phyloP scores from a whole-genome alignment of 257 asterid genomes.

The Ilex aquifolium region DNA sequence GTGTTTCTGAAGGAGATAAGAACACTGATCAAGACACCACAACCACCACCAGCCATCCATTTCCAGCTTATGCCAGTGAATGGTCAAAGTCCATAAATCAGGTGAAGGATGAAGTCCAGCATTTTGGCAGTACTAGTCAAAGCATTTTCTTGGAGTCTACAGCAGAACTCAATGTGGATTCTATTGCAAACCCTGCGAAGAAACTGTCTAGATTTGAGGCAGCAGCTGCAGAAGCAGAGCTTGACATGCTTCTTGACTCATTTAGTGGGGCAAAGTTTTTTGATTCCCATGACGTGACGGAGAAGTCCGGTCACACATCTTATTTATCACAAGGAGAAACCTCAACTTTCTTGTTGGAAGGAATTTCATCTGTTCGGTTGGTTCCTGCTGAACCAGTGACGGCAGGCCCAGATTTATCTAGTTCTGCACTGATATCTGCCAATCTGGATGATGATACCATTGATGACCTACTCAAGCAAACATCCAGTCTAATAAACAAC shows the following conservation, averaged over 20 bases:
- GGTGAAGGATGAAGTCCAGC: conserved; percentile 15
- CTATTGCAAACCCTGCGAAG: conserved; percentile 22
- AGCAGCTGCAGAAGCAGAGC: conserved; percentile 66
- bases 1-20: conserved; percentile 12
- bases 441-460: conserved; percentile 31
- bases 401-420: conserved; percentile 15
- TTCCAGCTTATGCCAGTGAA: conserved; percentile 17
- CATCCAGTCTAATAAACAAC: conserved; percentile 20
- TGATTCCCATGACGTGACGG: conserved; percentile 17
- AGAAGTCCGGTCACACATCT: conserved; percentile 9
- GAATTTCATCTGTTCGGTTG: conserved; percentile 13
- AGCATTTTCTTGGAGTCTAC: conserved; percentile 10
- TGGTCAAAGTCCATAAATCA: conserved; percentile 13
- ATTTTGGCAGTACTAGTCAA: conserved; percentile 8
- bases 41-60: conserved; percentile 3
- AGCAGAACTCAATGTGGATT: conserved; percentile 13
- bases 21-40: conserved; percentile 15
- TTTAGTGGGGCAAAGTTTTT: conserved; percentile 31
- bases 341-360: conserved; percentile 6
- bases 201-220: conserved; percentile 38
- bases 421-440: conserved; percentile 3
- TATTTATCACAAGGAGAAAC: conserved; percentile 5
- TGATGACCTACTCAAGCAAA: conserved; percentile 55
- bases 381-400: conserved; percentile 16
- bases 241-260: conserved; percentile 77